phyloP scores from a whole-genome alignment of 225 moss, liverwort and hornwort genomes.

The Asterella californica region DNA sequence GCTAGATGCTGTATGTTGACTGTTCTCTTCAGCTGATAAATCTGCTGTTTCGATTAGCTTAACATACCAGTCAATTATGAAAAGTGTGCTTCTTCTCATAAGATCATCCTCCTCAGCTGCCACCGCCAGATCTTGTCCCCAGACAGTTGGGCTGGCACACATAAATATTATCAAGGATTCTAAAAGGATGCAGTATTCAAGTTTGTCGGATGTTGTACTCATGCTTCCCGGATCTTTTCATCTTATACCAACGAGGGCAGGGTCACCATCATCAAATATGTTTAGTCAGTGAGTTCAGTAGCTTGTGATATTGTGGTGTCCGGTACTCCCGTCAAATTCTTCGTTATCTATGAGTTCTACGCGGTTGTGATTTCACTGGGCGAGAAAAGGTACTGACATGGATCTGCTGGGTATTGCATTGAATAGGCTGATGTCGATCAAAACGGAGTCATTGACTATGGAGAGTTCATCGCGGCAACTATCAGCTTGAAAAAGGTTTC shows the following conservation, averaged over 20 bases:
- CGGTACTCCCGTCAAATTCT: no score
- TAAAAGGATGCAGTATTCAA: no score
- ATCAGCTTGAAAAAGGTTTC: constrained; percentile 38
- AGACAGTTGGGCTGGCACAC: no score
- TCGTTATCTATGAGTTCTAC: not conserved
- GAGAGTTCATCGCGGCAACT: constrained; percentile 44
- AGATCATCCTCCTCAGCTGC: not conserved
- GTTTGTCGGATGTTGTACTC: no score
- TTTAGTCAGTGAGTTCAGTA: no score
- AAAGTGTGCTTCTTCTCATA: not conserved
- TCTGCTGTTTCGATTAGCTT: not conserved
- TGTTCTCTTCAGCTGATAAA: not conserved
- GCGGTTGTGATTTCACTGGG: not conserved
- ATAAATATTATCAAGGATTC: no score
- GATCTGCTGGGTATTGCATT: not conserved
- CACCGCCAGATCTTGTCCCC: not conserved
- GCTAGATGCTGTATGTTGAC: constrained; percentile 39
- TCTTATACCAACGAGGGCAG: no score
- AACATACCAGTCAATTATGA: not conserved
- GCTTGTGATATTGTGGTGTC: not conserved
- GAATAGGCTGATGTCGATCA: constrained; percentile 36
- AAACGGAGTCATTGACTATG: constrained; percentile 42
- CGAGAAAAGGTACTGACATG: not conserved
- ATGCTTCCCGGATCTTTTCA: no score
- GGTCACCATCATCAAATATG: no score